A percentile compares a stretch with the other conserved stretches of the same genome.
phyloP scores from a whole-genome alignment of 176 grass and related monocot genomes.

The Elaeis guineensis region DNA sequence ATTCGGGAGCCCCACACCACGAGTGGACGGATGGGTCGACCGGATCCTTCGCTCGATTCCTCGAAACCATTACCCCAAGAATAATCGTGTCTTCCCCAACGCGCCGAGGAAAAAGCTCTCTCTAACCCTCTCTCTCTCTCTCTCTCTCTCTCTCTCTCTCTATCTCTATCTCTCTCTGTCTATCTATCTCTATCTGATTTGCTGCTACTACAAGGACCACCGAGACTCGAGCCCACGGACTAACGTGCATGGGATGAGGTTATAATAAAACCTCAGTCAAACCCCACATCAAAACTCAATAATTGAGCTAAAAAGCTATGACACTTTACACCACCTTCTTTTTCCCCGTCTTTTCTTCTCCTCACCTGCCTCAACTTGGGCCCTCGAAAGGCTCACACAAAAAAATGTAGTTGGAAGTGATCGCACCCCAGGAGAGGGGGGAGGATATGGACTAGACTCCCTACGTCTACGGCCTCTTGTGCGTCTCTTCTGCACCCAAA shows the following conservation, averaged over 20 bases:
- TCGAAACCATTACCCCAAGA: not conserved
- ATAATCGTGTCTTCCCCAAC: not conserved
- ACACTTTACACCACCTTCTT: not conserved
- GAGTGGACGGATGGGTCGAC: not conserved
- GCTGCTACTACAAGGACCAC: not conserved
- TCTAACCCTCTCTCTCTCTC: not conserved
- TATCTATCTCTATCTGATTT: not conserved
- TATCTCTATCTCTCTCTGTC: not conserved
- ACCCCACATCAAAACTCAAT: slow-evolving; percentile 28
- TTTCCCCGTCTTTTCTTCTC: not conserved
- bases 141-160: not conserved
- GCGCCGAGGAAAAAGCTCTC: not conserved
- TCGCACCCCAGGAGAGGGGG: not conserved
- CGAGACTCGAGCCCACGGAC: slow-evolving; percentile 2
- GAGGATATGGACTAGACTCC: too few species aligned
- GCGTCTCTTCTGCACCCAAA: too few species aligned
- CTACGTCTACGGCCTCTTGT: too few species aligned
- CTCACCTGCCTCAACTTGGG: slow-evolving; percentile 18
- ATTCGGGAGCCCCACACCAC: too few species aligned
- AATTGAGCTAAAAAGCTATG: slow-evolving; percentile 30
- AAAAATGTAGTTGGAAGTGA: not conserved
- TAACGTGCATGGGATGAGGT: not conserved
- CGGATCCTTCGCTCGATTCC: slow-evolving; percentile 1
- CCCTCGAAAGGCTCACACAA: slow-evolving; percentile 6
- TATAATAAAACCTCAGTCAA: slow-evolving; percentile 1